Evolutionary conservation across 1,284 basidiomycete genomes (phyloP).

Genomic region (Papiliotrema flavescens): DNA sequence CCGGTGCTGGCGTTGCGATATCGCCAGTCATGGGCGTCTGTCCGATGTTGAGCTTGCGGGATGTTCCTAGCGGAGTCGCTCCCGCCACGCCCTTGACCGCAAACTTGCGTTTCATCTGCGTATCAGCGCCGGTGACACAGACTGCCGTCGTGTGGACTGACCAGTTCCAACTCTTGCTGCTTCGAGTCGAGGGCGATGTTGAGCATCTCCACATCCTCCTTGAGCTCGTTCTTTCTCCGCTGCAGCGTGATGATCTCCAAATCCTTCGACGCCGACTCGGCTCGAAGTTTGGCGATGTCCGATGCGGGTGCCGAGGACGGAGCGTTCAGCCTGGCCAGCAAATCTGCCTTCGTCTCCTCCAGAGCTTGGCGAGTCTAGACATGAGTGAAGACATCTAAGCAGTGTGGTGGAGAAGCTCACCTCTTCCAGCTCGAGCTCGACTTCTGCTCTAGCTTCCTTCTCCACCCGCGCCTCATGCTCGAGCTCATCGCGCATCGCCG

Average conservation of each 20-base stretch:
- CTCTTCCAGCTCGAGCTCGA: slow-evolving; percentile 34
- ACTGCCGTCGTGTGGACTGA: slow-evolving; percentile 48
- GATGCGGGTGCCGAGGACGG: slow-evolving; percentile 52
- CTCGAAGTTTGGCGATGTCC: slow-evolving; percentile 62
- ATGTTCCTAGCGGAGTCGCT: slow-evolving; percentile 52
- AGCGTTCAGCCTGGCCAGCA: neutral
- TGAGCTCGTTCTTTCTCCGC: slow-evolving; percentile 64
- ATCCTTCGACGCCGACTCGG: slow-evolving; percentile 77
- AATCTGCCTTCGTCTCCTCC: slow-evolving; percentile 3
- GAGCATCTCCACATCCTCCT: slow-evolving; percentile 71
- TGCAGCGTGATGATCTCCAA: slow-evolving; percentile 69
- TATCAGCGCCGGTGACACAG: slow-evolving; percentile 3
- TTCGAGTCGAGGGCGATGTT: slow-evolving; percentile 84
- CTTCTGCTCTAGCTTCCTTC: slow-evolving; percentile 49
- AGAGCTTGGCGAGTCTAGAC: neutral
- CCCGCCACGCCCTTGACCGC: slow-evolving; percentile 62
- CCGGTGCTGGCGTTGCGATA: slow-evolving; percentile 3
- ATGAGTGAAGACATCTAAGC: neutral
- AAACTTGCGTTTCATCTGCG: slow-evolving; percentile 67
- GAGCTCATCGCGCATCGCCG: neutral
- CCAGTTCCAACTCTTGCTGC: slow-evolving; percentile 82
- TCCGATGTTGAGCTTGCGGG: slow-evolving; percentile 7
- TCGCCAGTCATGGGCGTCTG: neutral
- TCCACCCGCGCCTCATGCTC: slow-evolving; percentile 9
- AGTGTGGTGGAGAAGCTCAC: slow-evolving; percentile 30